Evolutionary conservation across 1,139 yeast species (phyloP), one percentile per base, ranked within the genome.

Genomic region (Suhomyces terraborum): DNA sequence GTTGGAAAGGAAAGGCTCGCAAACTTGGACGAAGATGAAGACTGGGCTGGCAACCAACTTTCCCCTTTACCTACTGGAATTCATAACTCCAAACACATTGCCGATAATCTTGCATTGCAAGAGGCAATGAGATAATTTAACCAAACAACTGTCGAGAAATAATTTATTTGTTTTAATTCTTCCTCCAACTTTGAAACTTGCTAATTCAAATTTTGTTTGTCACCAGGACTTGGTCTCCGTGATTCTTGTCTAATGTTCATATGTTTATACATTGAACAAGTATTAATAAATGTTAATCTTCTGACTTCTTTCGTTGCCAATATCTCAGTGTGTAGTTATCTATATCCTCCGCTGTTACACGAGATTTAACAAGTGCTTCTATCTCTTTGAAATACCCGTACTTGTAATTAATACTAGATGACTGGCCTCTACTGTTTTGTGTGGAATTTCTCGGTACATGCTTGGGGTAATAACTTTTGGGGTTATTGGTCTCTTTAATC

Each of bases 41-140:
- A 53, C 6, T 51, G 55, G 57, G 55, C 53, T 10, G 42, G 36
- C 4, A 21, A n/a, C 17, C 28, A 29, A 8, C 3, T 32, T 3
- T 24, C 36, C 8, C 37, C 43, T 10, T 18, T 25, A 3, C 39
- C 40, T 3, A 36, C 47, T 9, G 50, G 48, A 6, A 28, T 36
- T 9, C 41, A 31, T 35, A 45, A 35, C 40, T 24, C 44, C 26
- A 46, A 34, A 25, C 43, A 41, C 6, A 45, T 52, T 18, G 41
- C 42, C 14, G 49, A 53, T 8, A 52, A 51, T 16, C 36, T 52
- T n/a, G 56, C 56, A 8, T 32, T 54, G 30, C 58, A 54, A 27
- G 58, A 53, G 35, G 55, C 56, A 8, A 36, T 51, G 47, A 41
- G 38, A 26, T 41, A 20, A 40, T 10, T 25, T 6, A 13, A 5